A percentile compares a stretch with the other conserved stretches of the same genome.
Evolutionary conservation across 371 early-diverging fungal genomes (phyloP).

Genomic region (Mortierella sp.): DNA sequence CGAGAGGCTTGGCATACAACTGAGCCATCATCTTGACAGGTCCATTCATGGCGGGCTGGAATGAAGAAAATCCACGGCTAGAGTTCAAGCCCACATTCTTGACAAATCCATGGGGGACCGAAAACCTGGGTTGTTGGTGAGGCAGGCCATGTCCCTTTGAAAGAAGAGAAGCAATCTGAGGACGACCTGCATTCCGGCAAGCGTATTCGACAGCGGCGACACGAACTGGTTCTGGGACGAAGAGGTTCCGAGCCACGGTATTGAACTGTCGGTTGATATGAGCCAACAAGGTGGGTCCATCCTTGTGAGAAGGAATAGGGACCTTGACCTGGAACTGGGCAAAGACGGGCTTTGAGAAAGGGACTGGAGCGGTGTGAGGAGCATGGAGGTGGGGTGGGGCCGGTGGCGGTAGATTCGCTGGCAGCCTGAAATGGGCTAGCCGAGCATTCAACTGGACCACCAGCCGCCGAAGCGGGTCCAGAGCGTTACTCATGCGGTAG

Average conservation of each 20-base stretch:
- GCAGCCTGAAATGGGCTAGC: conserved; percentile 33
- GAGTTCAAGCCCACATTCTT: conserved; percentile 41
- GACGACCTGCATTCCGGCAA: conserved; percentile 38
- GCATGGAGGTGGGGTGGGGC: conserved; percentile 30
- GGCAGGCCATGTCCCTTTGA: conserved; percentile 17
- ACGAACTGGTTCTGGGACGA: conserved; percentile 46
- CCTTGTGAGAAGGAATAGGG: conserved; percentile 29
- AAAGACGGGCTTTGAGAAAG: conserved; percentile 25
- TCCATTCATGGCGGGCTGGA: conserved; percentile 29
- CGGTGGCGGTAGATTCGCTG: conserved; percentile 36
- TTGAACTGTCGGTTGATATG: conserved; percentile 32
- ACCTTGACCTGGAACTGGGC: conserved; percentile 49
- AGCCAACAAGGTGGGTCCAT: conserved; percentile 35
- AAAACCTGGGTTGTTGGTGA: conserved; percentile 37
- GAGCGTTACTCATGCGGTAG: conserved; percentile 42
- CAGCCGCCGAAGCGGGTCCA: conserved; percentile 55
- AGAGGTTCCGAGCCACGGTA: conserved; percentile 24
- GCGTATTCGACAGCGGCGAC: conserved; percentile 53
- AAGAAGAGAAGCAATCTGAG: conserved; percentile 42
- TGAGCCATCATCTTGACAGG: conserved; percentile 50
- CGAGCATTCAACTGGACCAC: conserved; percentile 53
- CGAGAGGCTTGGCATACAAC: conserved; percentile 51
- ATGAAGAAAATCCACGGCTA: conserved; percentile 41
- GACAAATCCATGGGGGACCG: conserved; percentile 47
- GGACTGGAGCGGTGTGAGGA: conserved; percentile 13